Evolutionary conservation across 192 early-diverging fungal species (phyloP), one percentile per base, ranked within the genome.

Genomic region (Podila minutissima): DNA sequence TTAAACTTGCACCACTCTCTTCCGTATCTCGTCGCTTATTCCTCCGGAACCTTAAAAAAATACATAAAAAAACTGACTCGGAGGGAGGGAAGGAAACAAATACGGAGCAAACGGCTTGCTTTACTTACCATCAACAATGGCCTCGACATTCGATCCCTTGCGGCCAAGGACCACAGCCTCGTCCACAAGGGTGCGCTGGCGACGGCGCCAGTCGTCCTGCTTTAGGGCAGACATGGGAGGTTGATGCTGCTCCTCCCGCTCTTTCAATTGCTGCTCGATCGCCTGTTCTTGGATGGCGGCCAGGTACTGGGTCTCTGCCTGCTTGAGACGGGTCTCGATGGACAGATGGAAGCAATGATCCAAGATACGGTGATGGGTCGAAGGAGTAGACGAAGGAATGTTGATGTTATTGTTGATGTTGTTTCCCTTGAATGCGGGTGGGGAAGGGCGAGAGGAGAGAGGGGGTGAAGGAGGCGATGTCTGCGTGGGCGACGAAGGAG

Each of bases 261-360:
- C 66, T 51, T 64, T 66, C 62, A 81, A 51, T 26, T 69, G 70
- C 13, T 81, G 77, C 62, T 81, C 77, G 26, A 81, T 66, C 13
- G 66, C 71, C 51, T 81, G 77, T 28, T 81, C 77, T 26, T 81
- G 77, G 22, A 41, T 72, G 0, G 71, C 72, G 10, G 77, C 77
- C 38, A 73, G 58, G 57, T 81, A 81, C 48, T 81, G 77, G 28
- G 77, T 66, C 55, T 85, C 82, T 9, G 87, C 85, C 57, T 88
- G 87, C 60, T 86, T 85, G 22, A 88, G 62, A 29, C 87, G 72
- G 22, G 87, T 87, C 62, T 86, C 85, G 53, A 86, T 88, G 10
- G 87, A 88, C 6, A 88, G 71, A 64, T 85, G 84, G 15, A 88
- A 82, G 58, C 86, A 79, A 65, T 88, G 86, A 66, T 88, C 85